A percentile compares a stretch with the other conserved stretches of the same genome.
Evolutionary conservation across 441 rosid species (phyloP).

Genomic region (Breynia disticha): DNA sequence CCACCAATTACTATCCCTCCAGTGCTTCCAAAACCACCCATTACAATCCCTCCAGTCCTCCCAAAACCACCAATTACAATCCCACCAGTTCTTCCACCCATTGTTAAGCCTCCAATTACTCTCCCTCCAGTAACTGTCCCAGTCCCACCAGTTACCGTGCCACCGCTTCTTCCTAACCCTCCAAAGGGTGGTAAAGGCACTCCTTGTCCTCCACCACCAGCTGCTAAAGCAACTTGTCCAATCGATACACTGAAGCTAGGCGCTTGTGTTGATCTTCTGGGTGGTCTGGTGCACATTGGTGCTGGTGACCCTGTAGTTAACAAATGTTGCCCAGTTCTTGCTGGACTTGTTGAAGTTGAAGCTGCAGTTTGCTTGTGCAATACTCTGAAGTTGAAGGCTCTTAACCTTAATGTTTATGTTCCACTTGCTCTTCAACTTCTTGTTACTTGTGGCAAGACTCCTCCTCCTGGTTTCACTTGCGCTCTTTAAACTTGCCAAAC

Average conservation of each 20-base stretch:
- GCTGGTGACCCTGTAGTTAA: slow-evolving; percentile 54
- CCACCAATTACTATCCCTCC: slow-evolving; percentile 24
- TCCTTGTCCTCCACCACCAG: slow-evolving; percentile 31
- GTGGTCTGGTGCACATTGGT: slow-evolving; percentile 58
- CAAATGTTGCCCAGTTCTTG: slow-evolving; percentile 51
- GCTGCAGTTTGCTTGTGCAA: slow-evolving; percentile 73
- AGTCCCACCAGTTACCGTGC: slow-evolving; percentile 21
- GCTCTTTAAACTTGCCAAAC: slow-evolving; percentile 32
- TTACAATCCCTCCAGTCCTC: slow-evolving; percentile 21
- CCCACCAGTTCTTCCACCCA: slow-evolving; percentile 19
- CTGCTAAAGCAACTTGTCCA: slow-evolving; percentile 35
- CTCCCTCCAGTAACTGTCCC: slow-evolving; percentile 19
- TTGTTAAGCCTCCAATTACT: slow-evolving; percentile 21
- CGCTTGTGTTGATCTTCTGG: slow-evolving; percentile 66
- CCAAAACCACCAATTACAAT: slow-evolving; percentile 22
- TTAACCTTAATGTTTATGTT: slow-evolving; percentile 45
- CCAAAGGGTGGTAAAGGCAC: slow-evolving; percentile 23
- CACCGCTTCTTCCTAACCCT: slow-evolving; percentile 28
- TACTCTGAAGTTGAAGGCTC: slow-evolving; percentile 52
- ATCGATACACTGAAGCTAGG: slow-evolving; percentile 57
- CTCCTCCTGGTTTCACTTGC: slow-evolving; percentile 77
- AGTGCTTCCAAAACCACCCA: slow-evolving; percentile 22
- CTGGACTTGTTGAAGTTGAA: slow-evolving; percentile 50
- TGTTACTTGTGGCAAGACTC: slow-evolving; percentile 61
- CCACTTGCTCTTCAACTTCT: slow-evolving; percentile 74